Percentiles rank a stretch among this genome's conserved stretches.
phyloP scores from a whole-genome alignment of 2,329 filamentous ascomycete species.

The Ascomycota sp. region DNA sequence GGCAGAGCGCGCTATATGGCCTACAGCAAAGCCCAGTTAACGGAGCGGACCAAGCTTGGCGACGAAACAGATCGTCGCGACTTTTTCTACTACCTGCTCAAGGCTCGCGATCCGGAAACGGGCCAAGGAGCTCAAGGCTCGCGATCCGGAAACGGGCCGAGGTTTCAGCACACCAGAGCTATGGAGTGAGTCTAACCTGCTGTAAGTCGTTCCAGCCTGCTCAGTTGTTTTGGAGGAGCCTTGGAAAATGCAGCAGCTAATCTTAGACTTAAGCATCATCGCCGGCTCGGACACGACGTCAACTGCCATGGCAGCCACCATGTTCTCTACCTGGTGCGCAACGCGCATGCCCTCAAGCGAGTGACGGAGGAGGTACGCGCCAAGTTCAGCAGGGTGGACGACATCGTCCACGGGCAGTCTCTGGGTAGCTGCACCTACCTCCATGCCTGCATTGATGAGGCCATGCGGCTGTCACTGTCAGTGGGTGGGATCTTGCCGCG shows the following conservation, averaged over 20 bases:
- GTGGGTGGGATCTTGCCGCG: slow-evolving; percentile 40
- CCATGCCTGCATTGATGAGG: slow-evolving; percentile 43
- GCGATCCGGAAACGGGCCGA: slow-evolving; percentile 48
- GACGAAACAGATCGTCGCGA: slow-evolving; percentile 48
- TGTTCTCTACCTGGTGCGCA: slow-evolving; percentile 43
- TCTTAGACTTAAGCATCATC: too few species aligned
- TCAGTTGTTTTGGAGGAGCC: not conserved
- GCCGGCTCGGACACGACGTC: slow-evolving; percentile 55
- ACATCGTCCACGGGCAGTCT: slow-evolving; percentile 29
- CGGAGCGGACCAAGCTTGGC: slow-evolving; percentile 44
- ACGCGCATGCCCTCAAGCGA: slow-evolving; percentile 22
- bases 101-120: slow-evolving; percentile 50
- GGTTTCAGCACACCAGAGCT: slow-evolving; percentile 46
- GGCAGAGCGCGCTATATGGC: slow-evolving; percentile 50
- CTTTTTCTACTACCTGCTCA: slow-evolving; percentile 58
- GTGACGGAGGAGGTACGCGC: slow-evolving; percentile 30
- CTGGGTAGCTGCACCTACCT: slow-evolving; percentile 36
- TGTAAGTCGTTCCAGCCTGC: slow-evolving; percentile 20
- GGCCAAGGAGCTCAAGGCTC: slow-evolving; percentile 46
- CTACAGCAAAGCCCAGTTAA: slow-evolving; percentile 47
- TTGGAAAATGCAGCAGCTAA: too few species aligned
- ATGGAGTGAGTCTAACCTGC: slow-evolving; percentile 49
- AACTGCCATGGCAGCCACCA: slow-evolving; percentile 40
- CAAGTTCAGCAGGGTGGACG: slow-evolving; percentile 29
- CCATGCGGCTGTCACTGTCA: slow-evolving; percentile 41